Conservation (phyloP, 495 filamentous ascomycete genomes). For the Cladorrhinum samala region DNA sequence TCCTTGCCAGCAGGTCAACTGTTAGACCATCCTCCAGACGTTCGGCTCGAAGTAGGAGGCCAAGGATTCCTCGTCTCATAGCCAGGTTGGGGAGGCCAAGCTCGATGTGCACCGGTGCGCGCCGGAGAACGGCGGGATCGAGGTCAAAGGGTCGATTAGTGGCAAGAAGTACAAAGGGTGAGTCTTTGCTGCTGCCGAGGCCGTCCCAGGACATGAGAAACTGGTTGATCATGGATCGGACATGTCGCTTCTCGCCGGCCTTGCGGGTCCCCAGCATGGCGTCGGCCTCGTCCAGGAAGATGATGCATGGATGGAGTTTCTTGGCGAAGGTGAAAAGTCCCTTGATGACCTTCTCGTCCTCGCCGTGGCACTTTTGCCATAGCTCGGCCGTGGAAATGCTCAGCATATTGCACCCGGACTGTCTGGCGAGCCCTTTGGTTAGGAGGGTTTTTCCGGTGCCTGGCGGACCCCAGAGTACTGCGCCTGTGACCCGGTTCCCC, state of each 20-base stretch:
- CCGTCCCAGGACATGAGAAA: constrained; percentile 24
- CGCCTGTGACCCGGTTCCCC: constrained; percentile 56
- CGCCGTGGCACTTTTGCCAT: constrained; percentile 10
- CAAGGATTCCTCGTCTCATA: constrained; percentile 11
- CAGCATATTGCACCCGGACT: constrained; percentile 12
- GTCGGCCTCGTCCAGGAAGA: constrained; percentile 29
- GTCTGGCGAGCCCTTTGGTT: constrained; percentile 10
- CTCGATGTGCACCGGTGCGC: constrained; percentile 14
- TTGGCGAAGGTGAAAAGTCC: constrained; percentile 17
- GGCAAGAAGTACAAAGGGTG: constrained; percentile 16
- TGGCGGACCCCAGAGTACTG: constrained; percentile 87
- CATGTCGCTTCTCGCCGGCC: not conserved
- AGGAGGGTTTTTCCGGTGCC: constrained; percentile 80
- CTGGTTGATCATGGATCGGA: constrained; percentile 17
- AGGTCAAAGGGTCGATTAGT: constrained; percentile 26
- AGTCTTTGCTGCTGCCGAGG: not conserved
- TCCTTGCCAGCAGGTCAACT: constrained; percentile 3
- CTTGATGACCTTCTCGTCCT: constrained; percentile 21
- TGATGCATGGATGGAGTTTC: constrained; percentile 18
- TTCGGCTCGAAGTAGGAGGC: constrained; percentile 11
- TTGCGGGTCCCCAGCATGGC: constrained; percentile 14
- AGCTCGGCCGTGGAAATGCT: constrained; percentile 7
- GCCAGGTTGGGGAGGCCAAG: constrained; percentile 11
- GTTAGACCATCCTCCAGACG: constrained; percentile 1
- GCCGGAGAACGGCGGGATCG: constrained; percentile 15